Percentiles rank a stretch among this genome's conserved stretches.
phyloP scores from a whole-genome alignment of 2,329 filamentous ascomycete genomes.

The Scedosporium aurantiacum region DNA sequence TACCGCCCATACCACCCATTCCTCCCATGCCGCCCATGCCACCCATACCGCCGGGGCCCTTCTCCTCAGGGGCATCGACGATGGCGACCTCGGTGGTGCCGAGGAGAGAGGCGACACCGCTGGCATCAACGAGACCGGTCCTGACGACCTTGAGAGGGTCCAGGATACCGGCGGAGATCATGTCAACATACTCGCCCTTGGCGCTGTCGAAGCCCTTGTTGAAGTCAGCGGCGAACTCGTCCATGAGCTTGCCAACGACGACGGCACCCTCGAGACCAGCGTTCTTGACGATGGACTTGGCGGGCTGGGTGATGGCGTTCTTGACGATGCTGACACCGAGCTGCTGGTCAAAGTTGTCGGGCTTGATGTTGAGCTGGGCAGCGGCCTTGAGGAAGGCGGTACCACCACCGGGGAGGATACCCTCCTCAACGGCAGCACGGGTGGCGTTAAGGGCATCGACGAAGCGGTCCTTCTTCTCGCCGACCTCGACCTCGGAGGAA shows the following conservation, averaged over 20 bases:
- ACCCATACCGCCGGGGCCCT: slow-evolving; percentile 59
- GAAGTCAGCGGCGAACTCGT: slow-evolving; percentile 86
- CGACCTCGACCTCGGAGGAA: slow-evolving; percentile 94
- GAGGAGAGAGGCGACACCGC: slow-evolving; percentile 89
- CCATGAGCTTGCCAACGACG: slow-evolving; percentile 93
- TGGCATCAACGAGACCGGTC: slow-evolving; percentile 87
- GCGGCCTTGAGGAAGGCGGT: slow-evolving; percentile 97
- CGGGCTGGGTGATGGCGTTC: slow-evolving; percentile 93
- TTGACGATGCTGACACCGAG: slow-evolving; percentile 96
- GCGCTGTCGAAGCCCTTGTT: slow-evolving; percentile 96
- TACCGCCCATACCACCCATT: slow-evolving; percentile 43
- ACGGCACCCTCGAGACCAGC: slow-evolving; percentile 92
- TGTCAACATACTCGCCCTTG: slow-evolving; percentile 97
- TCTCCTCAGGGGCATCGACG: slow-evolving; percentile 90
- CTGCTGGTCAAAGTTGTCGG: slow-evolving; percentile 96
- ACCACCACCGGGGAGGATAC: slow-evolving; percentile 96
- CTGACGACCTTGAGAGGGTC: slow-evolving; percentile 99
- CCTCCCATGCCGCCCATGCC: slow-evolving; percentile 58
- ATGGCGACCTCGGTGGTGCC: slow-evolving; percentile 98
- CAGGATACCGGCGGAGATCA: slow-evolving; percentile 93
- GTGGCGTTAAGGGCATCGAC: slow-evolving; percentile 97
- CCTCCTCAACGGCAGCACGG: slow-evolving; percentile 95
- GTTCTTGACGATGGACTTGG: slow-evolving; percentile 94
- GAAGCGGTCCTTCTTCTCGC: slow-evolving; percentile 99
- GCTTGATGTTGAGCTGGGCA: slow-evolving; percentile 76